Evolutionary conservation across 768 basidiomycete genomes (phyloP).

Genomic region (Mycena indigotica): DNA sequence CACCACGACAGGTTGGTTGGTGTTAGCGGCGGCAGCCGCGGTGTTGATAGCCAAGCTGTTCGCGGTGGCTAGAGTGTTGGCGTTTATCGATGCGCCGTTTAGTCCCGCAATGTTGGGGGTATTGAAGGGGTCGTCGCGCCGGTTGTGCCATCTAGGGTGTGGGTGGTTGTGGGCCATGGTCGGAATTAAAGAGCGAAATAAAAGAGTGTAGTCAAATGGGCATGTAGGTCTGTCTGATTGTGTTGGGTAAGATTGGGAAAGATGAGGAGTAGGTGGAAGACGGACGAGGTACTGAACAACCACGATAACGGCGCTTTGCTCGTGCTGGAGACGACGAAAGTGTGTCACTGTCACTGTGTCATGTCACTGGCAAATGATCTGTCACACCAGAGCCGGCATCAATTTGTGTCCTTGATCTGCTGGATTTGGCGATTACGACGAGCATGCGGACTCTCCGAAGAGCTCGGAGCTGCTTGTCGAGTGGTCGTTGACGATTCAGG

Average conservation of each 20-base stretch:
- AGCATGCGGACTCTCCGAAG: too few relatives aligned
- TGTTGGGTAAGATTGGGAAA: not conserved
- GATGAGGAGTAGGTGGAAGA: not conserved
- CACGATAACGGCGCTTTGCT: too few relatives aligned
- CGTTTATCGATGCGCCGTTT: conserved; percentile 11
- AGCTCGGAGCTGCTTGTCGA: too few relatives aligned
- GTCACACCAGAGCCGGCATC: too few relatives aligned
- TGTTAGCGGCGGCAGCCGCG: conserved; percentile 17
- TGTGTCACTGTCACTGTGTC: too few relatives aligned
- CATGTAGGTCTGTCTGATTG: not conserved
- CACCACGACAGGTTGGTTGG: conserved; percentile 20
- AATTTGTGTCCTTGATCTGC: too few relatives aligned
- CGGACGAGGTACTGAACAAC: too few relatives aligned
- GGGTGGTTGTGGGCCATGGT: conserved; percentile 12
- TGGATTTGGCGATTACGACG: too few relatives aligned
- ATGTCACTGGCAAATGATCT: too few relatives aligned
- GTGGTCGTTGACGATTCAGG: too few relatives aligned
- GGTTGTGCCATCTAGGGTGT: not conserved
- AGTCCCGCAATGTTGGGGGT: conserved; percentile 26
- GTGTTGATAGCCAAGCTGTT: conserved; percentile 25
- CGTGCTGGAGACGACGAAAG: too few relatives aligned
- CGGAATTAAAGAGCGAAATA: conserved; percentile 12
- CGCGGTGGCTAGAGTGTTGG: not conserved
- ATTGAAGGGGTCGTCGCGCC: conserved; percentile 6
- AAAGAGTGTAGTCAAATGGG: conserved; percentile 15